phyloP scores from a whole-genome alignment of 805 yeast genomes.

The Nakazawaea molendinolei region DNA sequence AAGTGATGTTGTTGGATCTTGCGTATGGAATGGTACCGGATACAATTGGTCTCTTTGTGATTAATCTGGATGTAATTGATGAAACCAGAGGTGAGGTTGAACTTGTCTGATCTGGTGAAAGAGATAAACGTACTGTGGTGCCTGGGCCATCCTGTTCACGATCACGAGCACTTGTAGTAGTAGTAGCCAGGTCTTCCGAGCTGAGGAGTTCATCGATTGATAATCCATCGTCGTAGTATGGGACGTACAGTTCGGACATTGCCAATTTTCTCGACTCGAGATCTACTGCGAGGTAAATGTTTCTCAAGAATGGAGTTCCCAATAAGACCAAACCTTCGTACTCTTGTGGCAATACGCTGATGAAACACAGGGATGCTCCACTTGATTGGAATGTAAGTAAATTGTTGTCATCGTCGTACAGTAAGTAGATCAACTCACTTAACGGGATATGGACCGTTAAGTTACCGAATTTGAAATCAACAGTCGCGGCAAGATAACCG shows the following conservation, averaged over 20 bases:
- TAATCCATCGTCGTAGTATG: conserved; percentile 1
- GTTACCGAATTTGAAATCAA: conserved; percentile 49
- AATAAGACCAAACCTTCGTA: conserved; percentile 43
- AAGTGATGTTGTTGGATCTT: conserved; percentile 17
- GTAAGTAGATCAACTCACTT: conserved; percentile 34
- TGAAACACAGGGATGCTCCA: conserved; percentile 51
- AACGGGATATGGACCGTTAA: conserved; percentile 45
- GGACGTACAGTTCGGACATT: conserved; percentile 37
- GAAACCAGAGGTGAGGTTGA: conserved; percentile 8
- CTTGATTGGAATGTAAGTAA: conserved; percentile 37
- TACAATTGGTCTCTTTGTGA: conserved; percentile 15
- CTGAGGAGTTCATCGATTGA: neutral
- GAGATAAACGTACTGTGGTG: conserved; percentile 1
- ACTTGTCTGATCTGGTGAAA: conserved; percentile 6
- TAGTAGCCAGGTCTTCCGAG: conserved; percentile 2
- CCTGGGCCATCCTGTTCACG: neutral
- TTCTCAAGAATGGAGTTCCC: conserved; percentile 52
- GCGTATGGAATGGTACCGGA: conserved; percentile 28
- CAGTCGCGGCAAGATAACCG: conserved; percentile 37
- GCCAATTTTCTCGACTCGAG: conserved; percentile 50
- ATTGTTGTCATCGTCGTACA: conserved; percentile 27
- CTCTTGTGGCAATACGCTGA: conserved; percentile 43
- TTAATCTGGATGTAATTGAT: conserved; percentile 6
- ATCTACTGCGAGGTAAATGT: conserved; percentile 57
- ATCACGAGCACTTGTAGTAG: neutral